Percentiles rank a stretch among this genome's conserved stretches.
These are phyloP conservation scores for Kodamaea suecica DNA, from an alignment of 1,139 yeast genomes.

Conservation along the genomic window DNA sequence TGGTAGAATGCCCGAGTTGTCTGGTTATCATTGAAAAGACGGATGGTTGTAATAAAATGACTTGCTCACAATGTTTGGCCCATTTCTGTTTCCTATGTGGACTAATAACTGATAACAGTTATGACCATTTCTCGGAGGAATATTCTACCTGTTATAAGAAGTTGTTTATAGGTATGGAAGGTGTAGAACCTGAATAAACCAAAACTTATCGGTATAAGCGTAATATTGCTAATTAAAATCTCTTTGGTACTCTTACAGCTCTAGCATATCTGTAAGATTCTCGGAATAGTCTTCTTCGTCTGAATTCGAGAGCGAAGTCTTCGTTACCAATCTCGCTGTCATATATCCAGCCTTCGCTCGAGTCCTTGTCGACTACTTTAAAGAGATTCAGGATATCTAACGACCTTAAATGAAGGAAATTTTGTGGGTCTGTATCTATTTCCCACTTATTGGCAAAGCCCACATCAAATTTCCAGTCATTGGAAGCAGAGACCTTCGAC, in stretches of 20 bases:
- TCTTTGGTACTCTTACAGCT: conserved; percentile 11
- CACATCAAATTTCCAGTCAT: conserved; percentile 68
- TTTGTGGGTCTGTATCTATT: conserved; percentile 50
- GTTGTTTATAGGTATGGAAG: conserved; percentile 57
- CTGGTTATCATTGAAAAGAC: conserved; percentile 50
- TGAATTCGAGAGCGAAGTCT: conserved; percentile 32
- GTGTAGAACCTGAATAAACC: conserved; percentile 12
- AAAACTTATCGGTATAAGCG: not conserved
- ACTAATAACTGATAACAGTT: conserved; percentile 31
- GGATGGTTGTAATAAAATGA: conserved; percentile 71
- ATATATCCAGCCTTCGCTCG: conserved; percentile 7
- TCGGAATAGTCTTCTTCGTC: conserved; percentile 54
- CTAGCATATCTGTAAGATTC: conserved; percentile 45
- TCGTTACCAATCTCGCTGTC: conserved; percentile 33
- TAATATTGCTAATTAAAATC: conserved; percentile 4
- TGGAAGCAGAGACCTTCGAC: conserved; percentile 61
- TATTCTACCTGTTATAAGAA: conserved; percentile 47
- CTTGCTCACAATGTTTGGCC: conserved; percentile 49
- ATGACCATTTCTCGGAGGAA: conserved; percentile 49
- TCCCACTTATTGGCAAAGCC: conserved; percentile 61
- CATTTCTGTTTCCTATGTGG: conserved; percentile 62
- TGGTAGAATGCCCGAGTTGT: conserved; percentile 57
- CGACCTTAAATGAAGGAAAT: conserved; percentile 53
- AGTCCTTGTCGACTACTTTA: conserved; percentile 17
- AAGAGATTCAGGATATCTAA: conserved; percentile 19